These are phyloP conservation scores for Zymoseptoria passerinii DNA, from an alignment of 2,329 filamentous ascomycete species.

Conservation along the genomic window DNA sequence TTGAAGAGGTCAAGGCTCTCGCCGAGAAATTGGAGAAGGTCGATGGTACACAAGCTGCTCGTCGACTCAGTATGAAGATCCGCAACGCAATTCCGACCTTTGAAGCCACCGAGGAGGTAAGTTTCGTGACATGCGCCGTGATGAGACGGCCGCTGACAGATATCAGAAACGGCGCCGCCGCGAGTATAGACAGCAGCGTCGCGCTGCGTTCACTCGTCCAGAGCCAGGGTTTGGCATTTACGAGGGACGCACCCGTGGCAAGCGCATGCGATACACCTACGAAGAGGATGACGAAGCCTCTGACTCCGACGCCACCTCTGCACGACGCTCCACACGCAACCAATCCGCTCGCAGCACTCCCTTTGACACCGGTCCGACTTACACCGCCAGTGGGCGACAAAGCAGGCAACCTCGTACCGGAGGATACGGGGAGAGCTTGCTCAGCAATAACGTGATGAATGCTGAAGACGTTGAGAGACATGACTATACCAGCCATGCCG, in stretches of 20 bases:
- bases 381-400: conserved; percentile 81
- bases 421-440: conserved; percentile 54
- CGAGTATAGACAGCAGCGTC: conserved; percentile 79
- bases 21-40: conserved; percentile 66
- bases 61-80: conserved; percentile 69
- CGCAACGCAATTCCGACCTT: conserved; percentile 74
- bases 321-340: conserved; percentile 58
- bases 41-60: conserved; percentile 75
- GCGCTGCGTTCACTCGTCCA: conserved; percentile 77
- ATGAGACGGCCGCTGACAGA: conserved; percentile 7
- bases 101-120: conserved; percentile 83
- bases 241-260: conserved; percentile 90
- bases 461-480: conserved; percentile 27
- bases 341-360: conserved; percentile 55
- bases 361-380: conserved; percentile 57
- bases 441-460: conserved; percentile 45
- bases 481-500: conserved; percentile 30
- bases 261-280: conserved; percentile 93
- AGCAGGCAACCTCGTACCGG: conserved; percentile 59
- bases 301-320: conserved; percentile 60
- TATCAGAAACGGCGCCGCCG: conserved; percentile 78
- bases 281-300: conserved; percentile 65
- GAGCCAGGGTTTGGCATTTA: conserved; percentile 89
- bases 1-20: conserved; percentile 72
- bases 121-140: conserved; percentile 12